A percentile compares a stretch with the other conserved stretches of the same genome.
These are phyloP conservation scores for Aspergillus jensenii DNA, from an alignment of 2,329 filamentous ascomycete species.

Conservation along the genomic window DNA sequence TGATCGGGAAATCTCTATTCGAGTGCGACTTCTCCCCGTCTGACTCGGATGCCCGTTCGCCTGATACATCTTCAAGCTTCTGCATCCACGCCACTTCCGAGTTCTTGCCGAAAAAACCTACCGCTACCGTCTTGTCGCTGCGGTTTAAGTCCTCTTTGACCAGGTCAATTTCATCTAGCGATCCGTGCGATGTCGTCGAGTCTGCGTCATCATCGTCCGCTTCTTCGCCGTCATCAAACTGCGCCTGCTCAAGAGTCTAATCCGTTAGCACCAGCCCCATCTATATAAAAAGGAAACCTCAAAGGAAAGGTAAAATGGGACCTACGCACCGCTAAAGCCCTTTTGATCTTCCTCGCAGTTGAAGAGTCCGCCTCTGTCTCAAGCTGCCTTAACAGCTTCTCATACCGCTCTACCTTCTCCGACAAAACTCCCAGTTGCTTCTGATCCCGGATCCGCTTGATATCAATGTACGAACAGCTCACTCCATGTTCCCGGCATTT, in stretches of 20 bases:
- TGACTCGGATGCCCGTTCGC: slow-evolving; percentile 18
- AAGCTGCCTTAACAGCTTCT: slow-evolving; percentile 26
- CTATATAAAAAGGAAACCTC: not conserved
- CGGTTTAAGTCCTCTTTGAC: slow-evolving; percentile 44
- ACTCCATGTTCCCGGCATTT: slow-evolving; percentile 28
- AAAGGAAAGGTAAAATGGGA: not conserved
- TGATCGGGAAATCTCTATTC: slow-evolving; percentile 20
- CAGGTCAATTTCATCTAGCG: slow-evolving; percentile 41
- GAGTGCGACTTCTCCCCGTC: not conserved
- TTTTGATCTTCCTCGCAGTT: slow-evolving; percentile 25
- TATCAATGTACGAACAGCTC: slow-evolving; percentile 31
- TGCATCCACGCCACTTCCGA: slow-evolving; percentile 47
- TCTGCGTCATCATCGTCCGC: slow-evolving; percentile 21
- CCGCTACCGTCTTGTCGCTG: slow-evolving; percentile 33
- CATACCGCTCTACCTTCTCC: slow-evolving; percentile 27
- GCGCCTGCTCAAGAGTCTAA: not conserved
- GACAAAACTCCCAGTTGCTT: slow-evolving; percentile 29
- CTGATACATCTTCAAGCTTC: slow-evolving; percentile 31
- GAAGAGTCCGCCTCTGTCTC: slow-evolving; percentile 23
- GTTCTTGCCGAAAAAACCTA: slow-evolving; percentile 45
- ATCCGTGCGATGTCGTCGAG: slow-evolving; percentile 31
- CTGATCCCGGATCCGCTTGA: slow-evolving; percentile 37
- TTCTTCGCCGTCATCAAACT: slow-evolving; percentile 10
- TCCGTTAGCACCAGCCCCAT: not conserved
- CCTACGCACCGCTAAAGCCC: slow-evolving; percentile 17